Percentiles rank a stretch among this genome's conserved stretches.
These are phyloP conservation scores for Plenodomus biglobosus DNA, from an alignment of 2,329 filamentous ascomycete genomes.

Conservation along the genomic window DNA sequence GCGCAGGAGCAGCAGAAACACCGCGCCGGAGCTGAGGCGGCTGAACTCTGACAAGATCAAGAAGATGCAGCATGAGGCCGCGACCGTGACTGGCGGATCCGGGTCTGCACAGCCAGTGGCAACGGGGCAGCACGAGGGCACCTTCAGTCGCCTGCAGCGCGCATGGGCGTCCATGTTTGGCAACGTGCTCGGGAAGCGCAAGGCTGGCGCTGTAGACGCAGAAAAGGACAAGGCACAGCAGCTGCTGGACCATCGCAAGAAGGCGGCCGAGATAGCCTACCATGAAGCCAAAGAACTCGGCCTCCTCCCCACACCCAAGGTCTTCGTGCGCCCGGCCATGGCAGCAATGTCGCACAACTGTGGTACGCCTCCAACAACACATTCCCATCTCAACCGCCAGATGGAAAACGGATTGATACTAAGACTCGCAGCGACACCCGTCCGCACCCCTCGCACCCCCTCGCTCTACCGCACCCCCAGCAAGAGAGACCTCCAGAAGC, in stretches of 20 bases:
- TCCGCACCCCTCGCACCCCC: conserved; percentile 24
- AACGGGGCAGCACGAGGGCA: conserved; percentile 18
- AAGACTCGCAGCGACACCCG: conserved; percentile 11
- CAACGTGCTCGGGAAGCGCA: conserved; percentile 36
- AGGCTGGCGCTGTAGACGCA: conserved; percentile 26
- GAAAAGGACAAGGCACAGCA: conserved; percentile 19
- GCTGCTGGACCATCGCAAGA: conserved; percentile 29
- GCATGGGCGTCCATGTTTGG: conserved; percentile 29
- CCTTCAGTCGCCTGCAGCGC: conserved; percentile 33
- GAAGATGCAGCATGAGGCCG: neutral
- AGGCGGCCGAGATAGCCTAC: conserved; percentile 36
- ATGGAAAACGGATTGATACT: conserved; percentile 8
- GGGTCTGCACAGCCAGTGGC: conserved; percentile 6
- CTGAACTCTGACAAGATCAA: neutral
- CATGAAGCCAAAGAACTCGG: conserved; percentile 36
- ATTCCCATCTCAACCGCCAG: neutral
- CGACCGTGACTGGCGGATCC: conserved; percentile 2
- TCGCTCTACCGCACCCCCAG: conserved; percentile 53
- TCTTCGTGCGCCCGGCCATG: conserved; percentile 31
- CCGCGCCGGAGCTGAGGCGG: neutral
- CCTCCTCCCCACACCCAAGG: conserved; percentile 37
- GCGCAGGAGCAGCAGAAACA: conserved; percentile 4
- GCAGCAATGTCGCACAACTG: conserved; percentile 14
- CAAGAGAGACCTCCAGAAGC: conserved; percentile 59
- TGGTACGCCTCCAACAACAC: conserved; percentile 6